Conservation (phyloP, 169 alveolate species). For the Plasmodium malariae region DNA sequence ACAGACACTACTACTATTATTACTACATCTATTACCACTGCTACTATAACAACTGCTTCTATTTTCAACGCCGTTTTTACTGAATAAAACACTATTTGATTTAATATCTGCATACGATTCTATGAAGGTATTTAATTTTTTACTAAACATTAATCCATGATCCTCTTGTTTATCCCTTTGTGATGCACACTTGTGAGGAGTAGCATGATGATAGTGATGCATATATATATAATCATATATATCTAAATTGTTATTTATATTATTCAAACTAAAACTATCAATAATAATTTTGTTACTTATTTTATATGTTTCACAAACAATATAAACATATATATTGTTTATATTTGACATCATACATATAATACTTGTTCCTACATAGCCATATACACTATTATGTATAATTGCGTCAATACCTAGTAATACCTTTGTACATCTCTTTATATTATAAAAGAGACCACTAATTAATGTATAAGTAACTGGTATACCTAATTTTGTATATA, state of each 20-base stretch:
- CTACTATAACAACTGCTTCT: no score
- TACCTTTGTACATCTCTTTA: constrained; percentile 65
- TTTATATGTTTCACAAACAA: constrained; percentile 74
- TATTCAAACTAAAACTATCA: constrained; percentile 70
- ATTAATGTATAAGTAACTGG: constrained; percentile 73
- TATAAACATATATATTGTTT: constrained; percentile 54
- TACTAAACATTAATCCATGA: constrained; percentile 25
- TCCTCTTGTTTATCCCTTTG: constrained; percentile 22
- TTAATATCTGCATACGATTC: constrained; percentile 43
- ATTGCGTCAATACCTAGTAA: constrained; percentile 71
- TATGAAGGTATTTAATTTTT: constrained; percentile 57
- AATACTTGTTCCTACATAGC: constrained; percentile 69
- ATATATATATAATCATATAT: constrained; percentile 67
- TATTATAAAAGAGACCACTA: constrained; percentile 66
- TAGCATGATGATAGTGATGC: constrained; percentile 57
- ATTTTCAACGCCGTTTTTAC: neutral
- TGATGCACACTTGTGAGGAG: neutral
- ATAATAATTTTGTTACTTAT: constrained; percentile 70
- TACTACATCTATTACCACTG: no score
- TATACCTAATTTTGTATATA: constrained; percentile 73
- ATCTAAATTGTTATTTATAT: constrained; percentile 66
- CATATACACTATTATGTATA: constrained; percentile 73
- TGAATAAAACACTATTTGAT: constrained; percentile 22
- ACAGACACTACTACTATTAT: no score
- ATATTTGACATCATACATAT: constrained; percentile 67